Conservation (phyloP, 2,329 filamentous ascomycete species). For the Aureobasidium sp. region DNA sequence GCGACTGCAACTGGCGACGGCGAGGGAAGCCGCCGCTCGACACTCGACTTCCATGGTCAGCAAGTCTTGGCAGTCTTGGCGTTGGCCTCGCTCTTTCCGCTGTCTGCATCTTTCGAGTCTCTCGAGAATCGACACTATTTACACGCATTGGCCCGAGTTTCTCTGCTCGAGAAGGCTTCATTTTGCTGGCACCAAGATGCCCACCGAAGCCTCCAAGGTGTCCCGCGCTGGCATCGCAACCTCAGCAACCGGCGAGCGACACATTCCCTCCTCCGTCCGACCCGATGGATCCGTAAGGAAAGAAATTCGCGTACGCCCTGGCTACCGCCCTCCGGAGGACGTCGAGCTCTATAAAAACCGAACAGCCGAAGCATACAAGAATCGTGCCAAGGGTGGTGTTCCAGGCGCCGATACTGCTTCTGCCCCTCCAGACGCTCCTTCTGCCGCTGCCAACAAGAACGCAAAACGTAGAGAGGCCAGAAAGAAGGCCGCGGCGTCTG, state of each 20-base stretch:
- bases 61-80: slow-evolving; percentile 13
- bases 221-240: slow-evolving; percentile 56
- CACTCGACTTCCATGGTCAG: slow-evolving; percentile 6
- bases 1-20: slow-evolving; percentile 2
- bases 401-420: slow-evolving; percentile 57
- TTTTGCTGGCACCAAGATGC: slow-evolving; percentile 24
- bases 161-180: not conserved
- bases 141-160: not conserved
- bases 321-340: slow-evolving; percentile 90
- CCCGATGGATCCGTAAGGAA: slow-evolving; percentile 86
- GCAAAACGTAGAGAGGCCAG: slow-evolving; percentile 66
- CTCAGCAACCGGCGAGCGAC: slow-evolving; percentile 66
- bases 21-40: not conserved
- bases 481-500: slow-evolving; percentile 48
- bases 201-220: slow-evolving; percentile 54
- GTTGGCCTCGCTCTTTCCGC: not conserved
- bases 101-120: not conserved
- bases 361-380: slow-evolving; percentile 77
- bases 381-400: slow-evolving; percentile 58
- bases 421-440: slow-evolving; percentile 38
- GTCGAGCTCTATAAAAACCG: slow-evolving; percentile 94
- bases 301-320: slow-evolving; percentile 88
- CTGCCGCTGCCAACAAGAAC: slow-evolving; percentile 65
- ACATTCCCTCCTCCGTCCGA: slow-evolving; percentile 80
- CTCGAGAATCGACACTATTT: not conserved